Evolutionary conservation across 306 rosid species (phyloP).

Genomic region (Fagus crenata): DNA sequence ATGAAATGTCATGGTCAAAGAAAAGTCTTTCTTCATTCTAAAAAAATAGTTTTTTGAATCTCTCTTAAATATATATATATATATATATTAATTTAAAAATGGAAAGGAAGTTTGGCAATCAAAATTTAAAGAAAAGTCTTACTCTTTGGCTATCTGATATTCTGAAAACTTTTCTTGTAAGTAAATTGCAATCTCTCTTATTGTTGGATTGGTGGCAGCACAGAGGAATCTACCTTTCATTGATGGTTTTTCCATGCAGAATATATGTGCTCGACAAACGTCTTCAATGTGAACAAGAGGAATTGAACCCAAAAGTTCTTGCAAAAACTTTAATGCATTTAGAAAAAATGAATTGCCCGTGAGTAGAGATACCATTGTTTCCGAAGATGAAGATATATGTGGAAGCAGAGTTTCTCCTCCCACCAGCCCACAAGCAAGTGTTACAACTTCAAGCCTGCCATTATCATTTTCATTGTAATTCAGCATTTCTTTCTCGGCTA

Average conservation of each 20-base stretch:
- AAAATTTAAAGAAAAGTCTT: background rate
- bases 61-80: too few species aligned
- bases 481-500: conserved; percentile 40
- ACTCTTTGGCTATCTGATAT: conserved; percentile 19
- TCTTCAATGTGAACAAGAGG: conserved; percentile 33
- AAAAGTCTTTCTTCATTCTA: background rate
- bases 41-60: background rate
- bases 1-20: too few species aligned
- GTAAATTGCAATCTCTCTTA: conserved; percentile 20
- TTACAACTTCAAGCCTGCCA: conserved; percentile 46
- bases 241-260: conserved; percentile 44
- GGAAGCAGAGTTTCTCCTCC: conserved; percentile 48
- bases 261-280: conserved; percentile 51
- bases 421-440: conserved; percentile 42
- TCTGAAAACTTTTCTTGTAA: conserved; percentile 24
- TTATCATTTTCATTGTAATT: background rate
- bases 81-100: background rate
- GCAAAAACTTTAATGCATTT: background rate
- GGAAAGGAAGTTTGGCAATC: background rate
- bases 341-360: conserved; percentile 5
- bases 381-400: background rate
- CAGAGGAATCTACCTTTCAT: conserved; percentile 46
- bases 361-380: conserved; percentile 25
- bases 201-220: conserved; percentile 17
- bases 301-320: conserved; percentile 1